Conservation (phyloP, 2,329 filamentous ascomycete genomes). For the Penicillium thymicola region DNA sequence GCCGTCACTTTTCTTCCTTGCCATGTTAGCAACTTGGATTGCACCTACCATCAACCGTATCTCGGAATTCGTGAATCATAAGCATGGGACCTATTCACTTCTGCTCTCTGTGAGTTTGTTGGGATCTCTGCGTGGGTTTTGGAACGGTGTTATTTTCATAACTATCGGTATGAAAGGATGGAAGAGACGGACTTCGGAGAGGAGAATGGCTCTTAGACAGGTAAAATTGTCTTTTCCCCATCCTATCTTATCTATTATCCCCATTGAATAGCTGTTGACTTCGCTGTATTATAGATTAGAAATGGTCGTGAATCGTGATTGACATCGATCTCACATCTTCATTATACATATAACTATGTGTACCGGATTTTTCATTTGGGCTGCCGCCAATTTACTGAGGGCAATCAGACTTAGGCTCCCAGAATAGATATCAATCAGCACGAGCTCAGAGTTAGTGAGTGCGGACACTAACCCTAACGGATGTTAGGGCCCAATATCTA, state of each 20-base stretch:
- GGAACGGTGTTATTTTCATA: slow-evolving; percentile 41
- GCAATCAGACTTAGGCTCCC: too few species aligned
- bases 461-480: too few species aligned
- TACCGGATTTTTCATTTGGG: too few species aligned
- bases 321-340: not conserved
- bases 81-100: slow-evolving; percentile 29
- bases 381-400: too few species aligned
- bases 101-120: slow-evolving; percentile 34
- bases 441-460: too few species aligned
- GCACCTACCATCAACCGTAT: slow-evolving; percentile 39
- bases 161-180: slow-evolving; percentile 37
- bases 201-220: not conserved
- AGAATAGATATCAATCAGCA: too few species aligned
- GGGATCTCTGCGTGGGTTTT: slow-evolving; percentile 38
- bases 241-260: not conserved
- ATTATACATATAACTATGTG: not conserved
- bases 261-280: not conserved
- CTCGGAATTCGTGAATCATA: slow-evolving; percentile 29
- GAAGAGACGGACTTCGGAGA: slow-evolving; percentile 11
- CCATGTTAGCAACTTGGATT: slow-evolving; percentile 37
- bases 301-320: not conserved
- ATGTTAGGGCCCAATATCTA: too few species aligned
- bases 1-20: slow-evolving; percentile 39
- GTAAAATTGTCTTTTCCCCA: not conserved
- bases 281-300: not conserved